Evolutionary conservation across 441 rosid genomes (phyloP).

Genomic region (Flueggea neowawraea): DNA sequence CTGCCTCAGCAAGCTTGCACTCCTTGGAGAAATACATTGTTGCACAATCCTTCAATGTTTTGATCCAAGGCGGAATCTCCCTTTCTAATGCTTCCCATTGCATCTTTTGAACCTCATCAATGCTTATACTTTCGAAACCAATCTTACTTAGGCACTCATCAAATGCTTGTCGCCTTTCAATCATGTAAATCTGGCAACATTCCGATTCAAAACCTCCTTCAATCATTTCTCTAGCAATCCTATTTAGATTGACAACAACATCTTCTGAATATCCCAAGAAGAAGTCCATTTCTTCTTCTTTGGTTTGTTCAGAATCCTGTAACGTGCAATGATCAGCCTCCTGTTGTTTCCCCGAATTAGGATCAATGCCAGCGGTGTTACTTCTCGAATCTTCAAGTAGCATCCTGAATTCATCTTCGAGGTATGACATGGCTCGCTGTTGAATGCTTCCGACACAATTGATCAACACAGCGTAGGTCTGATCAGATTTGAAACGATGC

Average conservation of each 20-base stretch:
- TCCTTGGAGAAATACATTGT: slow-evolving; percentile 54
- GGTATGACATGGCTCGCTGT: too few relatives aligned
- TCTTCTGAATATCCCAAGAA: slow-evolving; percentile 44
- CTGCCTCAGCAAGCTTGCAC: slow-evolving; percentile 40
- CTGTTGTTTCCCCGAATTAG: too few relatives aligned
- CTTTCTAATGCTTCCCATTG: slow-evolving; percentile 75
- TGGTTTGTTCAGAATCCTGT: too few relatives aligned
- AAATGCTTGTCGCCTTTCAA: slow-evolving; percentile 52
- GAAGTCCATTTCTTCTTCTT: too few relatives aligned
- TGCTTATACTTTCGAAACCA: slow-evolving; percentile 70
- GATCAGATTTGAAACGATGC: too few relatives aligned
- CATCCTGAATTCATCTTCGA: too few relatives aligned
- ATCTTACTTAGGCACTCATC: slow-evolving; percentile 45
- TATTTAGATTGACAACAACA: slow-evolving; percentile 32
- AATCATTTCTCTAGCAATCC: slow-evolving; percentile 63
- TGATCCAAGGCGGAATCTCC: slow-evolving; percentile 69
- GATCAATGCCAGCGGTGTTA: too few relatives aligned
- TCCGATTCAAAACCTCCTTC: slow-evolving; percentile 63
- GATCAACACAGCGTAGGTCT: too few relatives aligned
- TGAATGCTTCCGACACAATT: too few relatives aligned
- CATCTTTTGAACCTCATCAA: slow-evolving; percentile 83
- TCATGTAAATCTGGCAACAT: slow-evolving; percentile 58
- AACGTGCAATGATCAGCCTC: too few relatives aligned
- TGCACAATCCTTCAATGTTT: slow-evolving; percentile 55
- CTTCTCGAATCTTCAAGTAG: too few relatives aligned